Percentiles rank a stretch among this genome's conserved stretches.
Evolutionary conservation across 176 grass and related monocot species (phyloP).

Genomic region (Avena eriantha): DNA sequence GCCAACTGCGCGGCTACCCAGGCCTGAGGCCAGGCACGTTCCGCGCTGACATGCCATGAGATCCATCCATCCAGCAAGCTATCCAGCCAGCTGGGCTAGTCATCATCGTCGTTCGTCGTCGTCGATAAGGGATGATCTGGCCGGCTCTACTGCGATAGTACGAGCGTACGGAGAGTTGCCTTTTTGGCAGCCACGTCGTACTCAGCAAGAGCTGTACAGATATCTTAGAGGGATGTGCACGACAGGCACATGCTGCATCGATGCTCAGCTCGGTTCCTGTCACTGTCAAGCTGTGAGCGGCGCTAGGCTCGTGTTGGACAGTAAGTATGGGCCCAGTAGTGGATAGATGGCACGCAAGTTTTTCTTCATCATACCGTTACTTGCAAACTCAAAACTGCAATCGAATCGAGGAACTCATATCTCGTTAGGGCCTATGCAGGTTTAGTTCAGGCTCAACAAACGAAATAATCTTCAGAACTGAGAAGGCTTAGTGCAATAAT

Average conservation of each 20-base stretch:
- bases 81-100: too few species aligned
- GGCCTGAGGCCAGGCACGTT: too few species aligned
- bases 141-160: background rate
- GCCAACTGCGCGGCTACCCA: background rate
- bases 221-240: background rate
- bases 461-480: too few species aligned
- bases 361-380: too few species aligned
- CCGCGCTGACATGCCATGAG: background rate
- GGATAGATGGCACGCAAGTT: too few species aligned
- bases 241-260: background rate
- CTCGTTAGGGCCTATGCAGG: too few species aligned
- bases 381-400: too few species aligned
- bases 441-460: too few species aligned
- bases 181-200: background rate
- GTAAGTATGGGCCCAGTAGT: too few species aligned
- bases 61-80: background rate
- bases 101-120: background rate
- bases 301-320: background rate
- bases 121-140: background rate
- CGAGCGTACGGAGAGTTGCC: background rate
- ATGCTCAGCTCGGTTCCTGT: too few species aligned
- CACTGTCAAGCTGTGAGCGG: background rate
- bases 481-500: too few species aligned
- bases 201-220: background rate
- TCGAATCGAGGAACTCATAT: too few species aligned